phyloP scores from a whole-genome alignment of 306 rosid genomes.

The Pyrus pyrifolia region DNA sequence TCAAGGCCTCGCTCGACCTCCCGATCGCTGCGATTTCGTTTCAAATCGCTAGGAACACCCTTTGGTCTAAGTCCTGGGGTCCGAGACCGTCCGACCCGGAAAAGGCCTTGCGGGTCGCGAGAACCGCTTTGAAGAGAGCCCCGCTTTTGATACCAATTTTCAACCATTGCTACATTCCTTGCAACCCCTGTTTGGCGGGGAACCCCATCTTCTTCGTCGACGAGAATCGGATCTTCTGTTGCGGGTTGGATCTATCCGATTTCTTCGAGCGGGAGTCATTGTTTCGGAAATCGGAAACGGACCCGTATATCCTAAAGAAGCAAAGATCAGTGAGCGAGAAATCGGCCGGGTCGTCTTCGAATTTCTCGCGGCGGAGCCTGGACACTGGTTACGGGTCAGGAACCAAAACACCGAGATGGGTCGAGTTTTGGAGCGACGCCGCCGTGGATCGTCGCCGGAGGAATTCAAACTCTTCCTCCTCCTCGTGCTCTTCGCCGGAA shows the following conservation, averaged over 20 bases:
- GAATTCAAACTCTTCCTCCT: constrained; percentile 46
- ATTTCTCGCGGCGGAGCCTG: constrained; percentile 68
- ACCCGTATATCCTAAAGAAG: constrained; percentile 47
- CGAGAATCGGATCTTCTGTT: constrained; percentile 81
- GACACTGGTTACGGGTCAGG: constrained; percentile 44
- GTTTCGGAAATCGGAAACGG: constrained; percentile 48
- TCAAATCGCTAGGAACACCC: constrained; percentile 72
- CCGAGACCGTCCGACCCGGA: constrained; percentile 76
- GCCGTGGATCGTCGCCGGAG: constrained; percentile 72
- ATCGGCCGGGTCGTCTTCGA: constrained; percentile 55
- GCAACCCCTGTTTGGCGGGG: constrained; percentile 83
- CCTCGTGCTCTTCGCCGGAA: constrained; percentile 65
- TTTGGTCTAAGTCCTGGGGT: constrained; percentile 96
- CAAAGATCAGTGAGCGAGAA: constrained; percentile 79
- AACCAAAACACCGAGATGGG: constrained; percentile 90
- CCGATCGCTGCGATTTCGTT: constrained; percentile 95
- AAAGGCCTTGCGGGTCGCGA: constrained; percentile 64
- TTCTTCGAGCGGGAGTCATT: constrained; percentile 80
- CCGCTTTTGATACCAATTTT: constrained; percentile 88
- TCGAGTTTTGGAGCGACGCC: constrained; percentile 95
- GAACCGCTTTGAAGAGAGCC: constrained; percentile 83
- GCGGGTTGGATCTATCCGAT: constrained; percentile 87
- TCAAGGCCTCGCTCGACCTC: constrained; percentile 78
- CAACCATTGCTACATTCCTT: constrained; percentile 97
- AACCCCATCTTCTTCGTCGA: constrained; percentile 90